phyloP scores from a whole-genome alignment of 768 basidiomycete species.

The Amanita polypyramis region DNA sequence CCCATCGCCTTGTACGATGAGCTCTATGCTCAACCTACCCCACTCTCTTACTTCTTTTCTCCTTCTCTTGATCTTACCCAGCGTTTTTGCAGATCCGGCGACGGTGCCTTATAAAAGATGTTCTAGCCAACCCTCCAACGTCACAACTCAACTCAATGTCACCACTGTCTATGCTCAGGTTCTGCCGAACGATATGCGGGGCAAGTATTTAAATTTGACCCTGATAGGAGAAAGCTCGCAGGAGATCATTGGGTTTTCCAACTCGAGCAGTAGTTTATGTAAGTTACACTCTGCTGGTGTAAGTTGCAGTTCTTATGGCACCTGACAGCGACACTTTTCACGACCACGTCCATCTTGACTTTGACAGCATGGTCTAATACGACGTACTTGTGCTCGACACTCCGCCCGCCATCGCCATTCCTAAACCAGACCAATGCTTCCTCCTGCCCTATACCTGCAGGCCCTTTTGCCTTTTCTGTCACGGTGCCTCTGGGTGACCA shows the following conservation, averaged over 20 bases:
- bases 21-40: constrained; percentile 10
- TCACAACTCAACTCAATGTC: constrained; percentile 50
- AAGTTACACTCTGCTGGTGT: constrained; percentile 17
- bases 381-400: constrained; percentile 66
- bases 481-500: constrained; percentile 54
- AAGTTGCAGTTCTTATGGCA: neutral
- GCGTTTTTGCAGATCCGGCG: constrained; percentile 43
- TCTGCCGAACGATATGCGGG: constrained; percentile 29
- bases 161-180: constrained; percentile 68
- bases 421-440: constrained; percentile 28
- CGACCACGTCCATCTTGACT: constrained; percentile 70
- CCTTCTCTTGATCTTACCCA: constrained; percentile 16
- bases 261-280: constrained; percentile 59
- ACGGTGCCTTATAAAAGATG: constrained; percentile 60
- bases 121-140: constrained; percentile 37
- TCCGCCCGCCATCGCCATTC: constrained; percentile 71
- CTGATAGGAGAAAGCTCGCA: constrained; percentile 56
- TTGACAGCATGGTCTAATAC: constrained; percentile 61
- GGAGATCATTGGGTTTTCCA: constrained; percentile 48
- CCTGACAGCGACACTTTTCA: constrained; percentile 72
- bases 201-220: constrained; percentile 55
- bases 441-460: constrained; percentile 67
- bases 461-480: constrained; percentile 74
- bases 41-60: constrained; percentile 13
- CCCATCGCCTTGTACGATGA: constrained; percentile 19